Percentiles rank a stretch among this genome's conserved stretches.
These are phyloP conservation scores for Ophiosphaerella herpotricha DNA, from an alignment of 2,329 filamentous ascomycete species.

Conservation along the genomic window DNA sequence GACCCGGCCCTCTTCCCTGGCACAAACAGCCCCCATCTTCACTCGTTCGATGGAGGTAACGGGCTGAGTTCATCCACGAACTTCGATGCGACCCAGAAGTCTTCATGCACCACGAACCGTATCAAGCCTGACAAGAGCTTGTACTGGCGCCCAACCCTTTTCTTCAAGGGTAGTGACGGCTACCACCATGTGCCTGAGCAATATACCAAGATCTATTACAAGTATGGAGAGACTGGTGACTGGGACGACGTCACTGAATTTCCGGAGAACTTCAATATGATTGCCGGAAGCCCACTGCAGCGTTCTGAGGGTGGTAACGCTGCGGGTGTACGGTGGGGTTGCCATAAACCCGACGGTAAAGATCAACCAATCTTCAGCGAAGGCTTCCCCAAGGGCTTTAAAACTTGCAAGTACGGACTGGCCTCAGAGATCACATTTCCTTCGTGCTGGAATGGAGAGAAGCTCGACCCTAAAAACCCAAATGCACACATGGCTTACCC, in stretches of 20 bases:
- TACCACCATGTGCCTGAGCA: conserved; percentile 44
- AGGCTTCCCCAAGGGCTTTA: conserved; percentile 45
- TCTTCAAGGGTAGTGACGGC: conserved; percentile 43
- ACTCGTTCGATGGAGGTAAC: conserved; percentile 47
- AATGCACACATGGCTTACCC: conserved; percentile 49
- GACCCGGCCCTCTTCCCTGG: conserved; percentile 44
- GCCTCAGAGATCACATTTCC: conserved; percentile 44
- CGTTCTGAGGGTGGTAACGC: conserved; percentile 37
- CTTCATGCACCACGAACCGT: conserved; percentile 43
- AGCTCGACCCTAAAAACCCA: conserved; percentile 38
- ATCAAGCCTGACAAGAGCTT: conserved; percentile 45
- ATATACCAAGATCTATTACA: conserved; percentile 46
- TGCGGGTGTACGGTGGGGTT: conserved; percentile 40
- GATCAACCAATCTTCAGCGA: conserved; percentile 30
- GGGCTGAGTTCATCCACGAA: conserved; percentile 31
- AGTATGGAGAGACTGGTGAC: conserved; percentile 39
- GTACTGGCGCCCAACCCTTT: conserved; percentile 47
- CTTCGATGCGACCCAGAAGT: conserved; percentile 34
- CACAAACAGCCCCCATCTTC: conserved; percentile 39
- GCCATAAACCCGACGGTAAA: conserved; percentile 30
- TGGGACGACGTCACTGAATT: conserved; percentile 45
- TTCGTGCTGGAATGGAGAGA: conserved; percentile 45
- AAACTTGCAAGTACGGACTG: conserved; percentile 43
- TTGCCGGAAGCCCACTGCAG: conserved; percentile 39
- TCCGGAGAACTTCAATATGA: conserved; percentile 44